phyloP scores from a whole-genome alignment of 495 filamentous ascomycete genomes.

The Glarea lozoyensis region DNA sequence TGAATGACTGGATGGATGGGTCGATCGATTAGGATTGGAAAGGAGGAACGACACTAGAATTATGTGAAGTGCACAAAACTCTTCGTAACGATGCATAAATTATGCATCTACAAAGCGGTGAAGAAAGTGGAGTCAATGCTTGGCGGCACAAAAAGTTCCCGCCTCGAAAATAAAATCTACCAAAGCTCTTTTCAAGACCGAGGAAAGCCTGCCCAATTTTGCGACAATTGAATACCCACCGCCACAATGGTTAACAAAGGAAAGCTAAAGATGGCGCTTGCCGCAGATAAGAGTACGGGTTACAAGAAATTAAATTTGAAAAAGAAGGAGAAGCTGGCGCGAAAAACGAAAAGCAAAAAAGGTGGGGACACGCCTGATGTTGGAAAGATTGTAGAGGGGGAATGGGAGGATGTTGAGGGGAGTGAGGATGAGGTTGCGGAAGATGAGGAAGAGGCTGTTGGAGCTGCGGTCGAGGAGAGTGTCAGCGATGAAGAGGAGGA shows the following conservation, averaged over 20 bases:
- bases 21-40: too few relatives aligned
- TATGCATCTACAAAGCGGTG: too few relatives aligned
- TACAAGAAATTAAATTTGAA: conserved; percentile 56
- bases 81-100: too few relatives aligned
- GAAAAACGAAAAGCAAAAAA: conserved; percentile 36
- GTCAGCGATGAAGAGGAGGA: conserved; percentile 24
- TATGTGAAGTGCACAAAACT: too few relatives aligned
- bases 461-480: conserved; percentile 34
- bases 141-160: too few relatives aligned
- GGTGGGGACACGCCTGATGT: conserved; percentile 19
- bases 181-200: too few relatives aligned
- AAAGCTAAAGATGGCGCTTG: conserved; percentile 56
- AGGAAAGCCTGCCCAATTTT: too few relatives aligned
- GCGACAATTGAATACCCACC: too few relatives aligned
- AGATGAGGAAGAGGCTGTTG: conserved; percentile 30
- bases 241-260: conserved; percentile 52
- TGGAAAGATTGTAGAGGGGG: conserved; percentile 39
- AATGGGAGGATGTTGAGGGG: conserved; percentile 23
- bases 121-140: too few relatives aligned
- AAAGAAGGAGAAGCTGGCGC: conserved; percentile 34
- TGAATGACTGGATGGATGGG: too few relatives aligned
- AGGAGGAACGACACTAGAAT: too few relatives aligned
- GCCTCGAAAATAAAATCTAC: too few relatives aligned
- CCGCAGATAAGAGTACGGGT: conserved; percentile 58
- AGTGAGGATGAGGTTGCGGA: conserved; percentile 27